phyloP scores from a whole-genome alignment of 2,329 filamentous ascomycete species.

The Talaromyces atroroseus region DNA sequence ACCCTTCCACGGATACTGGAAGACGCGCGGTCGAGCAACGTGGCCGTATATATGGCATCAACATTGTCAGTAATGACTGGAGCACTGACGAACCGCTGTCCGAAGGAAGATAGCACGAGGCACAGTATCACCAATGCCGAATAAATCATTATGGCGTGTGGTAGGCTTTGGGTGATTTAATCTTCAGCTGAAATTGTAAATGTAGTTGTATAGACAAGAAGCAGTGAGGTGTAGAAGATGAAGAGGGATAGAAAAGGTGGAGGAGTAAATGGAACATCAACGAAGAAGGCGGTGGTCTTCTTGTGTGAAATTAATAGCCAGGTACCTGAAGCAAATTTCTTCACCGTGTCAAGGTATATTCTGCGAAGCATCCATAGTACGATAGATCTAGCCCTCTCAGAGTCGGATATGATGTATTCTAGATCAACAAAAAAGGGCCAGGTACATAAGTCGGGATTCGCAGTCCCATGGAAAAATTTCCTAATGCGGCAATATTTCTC shows the following conservation, averaged over 20 bases:
- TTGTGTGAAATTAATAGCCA: not conserved
- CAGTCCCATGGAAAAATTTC: not conserved
- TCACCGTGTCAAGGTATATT: not conserved
- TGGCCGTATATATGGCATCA: conserved; percentile 50
- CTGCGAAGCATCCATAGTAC: not conserved
- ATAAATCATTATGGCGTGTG: not conserved
- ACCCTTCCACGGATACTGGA: conserved; percentile 53
- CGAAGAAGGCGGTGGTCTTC: not conserved
- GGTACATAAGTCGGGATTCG: not conserved
- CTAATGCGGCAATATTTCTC: not conserved
- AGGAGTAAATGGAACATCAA: not conserved
- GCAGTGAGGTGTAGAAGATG: not conserved
- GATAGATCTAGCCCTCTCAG: not conserved
- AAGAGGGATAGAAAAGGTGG: not conserved
- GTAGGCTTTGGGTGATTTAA: not conserved
- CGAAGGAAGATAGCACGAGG: conserved; percentile 19
- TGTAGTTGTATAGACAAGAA: not conserved
- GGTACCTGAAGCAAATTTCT: not conserved
- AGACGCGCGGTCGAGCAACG: conserved; percentile 50
- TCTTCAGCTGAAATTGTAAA: not conserved
- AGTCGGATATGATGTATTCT: not conserved
- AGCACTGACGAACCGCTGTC: conserved; percentile 44
- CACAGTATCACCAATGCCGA: conserved; percentile 15
- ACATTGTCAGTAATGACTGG: conserved; percentile 53
- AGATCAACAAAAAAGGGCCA: not conserved